phyloP scores from a whole-genome alignment of 2,329 filamentous ascomycete genomes.

The Alternaria dauci region DNA sequence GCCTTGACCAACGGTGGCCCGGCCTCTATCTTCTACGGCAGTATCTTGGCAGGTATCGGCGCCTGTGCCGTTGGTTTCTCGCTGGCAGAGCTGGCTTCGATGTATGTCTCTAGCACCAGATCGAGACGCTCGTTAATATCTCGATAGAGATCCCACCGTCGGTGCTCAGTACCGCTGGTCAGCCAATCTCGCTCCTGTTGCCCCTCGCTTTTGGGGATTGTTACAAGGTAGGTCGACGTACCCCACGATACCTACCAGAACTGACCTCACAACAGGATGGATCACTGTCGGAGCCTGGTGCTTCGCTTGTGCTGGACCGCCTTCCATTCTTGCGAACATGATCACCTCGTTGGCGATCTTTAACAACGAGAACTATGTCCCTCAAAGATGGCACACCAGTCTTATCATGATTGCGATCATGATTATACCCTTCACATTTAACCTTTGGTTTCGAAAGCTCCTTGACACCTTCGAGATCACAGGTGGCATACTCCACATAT shows the following conservation, averaged over 20 bases:
- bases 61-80: slow-evolving; percentile 44
- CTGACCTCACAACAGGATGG: slow-evolving; percentile 53
- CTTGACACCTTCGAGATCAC: slow-evolving; percentile 58
- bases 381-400: slow-evolving; percentile 59
- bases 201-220: slow-evolving; percentile 38
- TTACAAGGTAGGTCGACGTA: slow-evolving; percentile 33
- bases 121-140: not conserved
- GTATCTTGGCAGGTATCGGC: slow-evolving; percentile 36
- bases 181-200: slow-evolving; percentile 36
- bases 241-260: not conserved
- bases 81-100: slow-evolving; percentile 42
- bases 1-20: slow-evolving; percentile 42
- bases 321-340: slow-evolving; percentile 37
- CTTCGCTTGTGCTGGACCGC: slow-evolving; percentile 38
- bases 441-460: slow-evolving; percentile 55
- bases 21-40: slow-evolving; percentile 41
- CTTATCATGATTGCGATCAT: slow-evolving; percentile 58
- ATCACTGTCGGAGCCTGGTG: slow-evolving; percentile 52
- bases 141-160: slow-evolving; percentile 40
- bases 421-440: slow-evolving; percentile 51
- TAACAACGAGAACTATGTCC: slow-evolving; percentile 49
- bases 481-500: slow-evolving; percentile 57
- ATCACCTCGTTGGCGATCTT: slow-evolving; percentile 44
- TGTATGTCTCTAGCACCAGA: slow-evolving; percentile 24
- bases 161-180: slow-evolving; percentile 48